phyloP scores from a whole-genome alignment of 805 yeast species.

The Monosporozyma siamensis region DNA sequence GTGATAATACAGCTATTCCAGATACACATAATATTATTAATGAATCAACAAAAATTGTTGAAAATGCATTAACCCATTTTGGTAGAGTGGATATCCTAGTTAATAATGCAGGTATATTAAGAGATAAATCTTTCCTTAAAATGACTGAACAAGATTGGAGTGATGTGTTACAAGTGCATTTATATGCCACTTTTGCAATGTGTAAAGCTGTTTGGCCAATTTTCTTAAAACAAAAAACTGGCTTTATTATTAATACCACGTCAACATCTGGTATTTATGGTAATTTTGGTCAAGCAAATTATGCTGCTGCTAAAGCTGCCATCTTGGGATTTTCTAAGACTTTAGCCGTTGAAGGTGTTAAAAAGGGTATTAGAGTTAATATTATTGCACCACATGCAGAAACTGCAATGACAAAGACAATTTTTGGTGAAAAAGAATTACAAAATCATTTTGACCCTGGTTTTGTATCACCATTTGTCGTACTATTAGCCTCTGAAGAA shows the following conservation, averaged over 20 bases:
- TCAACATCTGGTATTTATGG: conserved; percentile 97
- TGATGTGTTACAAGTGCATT: conserved; percentile 69
- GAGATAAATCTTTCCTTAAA: conserved; percentile 81
- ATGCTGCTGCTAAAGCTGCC: conserved; percentile 88
- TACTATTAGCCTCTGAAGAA: conserved; percentile 65
- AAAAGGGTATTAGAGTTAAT: conserved; percentile 63
- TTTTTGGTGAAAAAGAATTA: conserved; percentile 70
- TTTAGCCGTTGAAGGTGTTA: conserved; percentile 84
- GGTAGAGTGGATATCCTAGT: conserved; percentile 80
- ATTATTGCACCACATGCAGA: conserved; percentile 96
- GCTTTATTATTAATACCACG: conserved; percentile 74
- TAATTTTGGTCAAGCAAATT: conserved; percentile 94
- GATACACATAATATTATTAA: conserved; percentile 75
- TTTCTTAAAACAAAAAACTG: conserved; percentile 66
- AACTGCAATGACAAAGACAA: conserved; percentile 90
- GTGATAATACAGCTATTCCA: conserved; percentile 70
- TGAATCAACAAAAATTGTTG: conserved; percentile 64
- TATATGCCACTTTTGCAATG: conserved; percentile 70
- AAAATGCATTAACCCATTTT: conserved; percentile 64
- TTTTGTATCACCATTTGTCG: conserved; percentile 84
- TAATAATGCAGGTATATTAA: conserved; percentile 90
- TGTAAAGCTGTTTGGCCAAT: conserved; percentile 90
- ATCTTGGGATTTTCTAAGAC: conserved; percentile 79
- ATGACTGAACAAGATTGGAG: conserved; percentile 82
- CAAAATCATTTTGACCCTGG: conserved; percentile 70